Evolutionary conservation across 805 yeast genomes (phyloP), one percentile per base, ranked within the genome.

Genomic region (Suhomyces prunicola): DNA sequence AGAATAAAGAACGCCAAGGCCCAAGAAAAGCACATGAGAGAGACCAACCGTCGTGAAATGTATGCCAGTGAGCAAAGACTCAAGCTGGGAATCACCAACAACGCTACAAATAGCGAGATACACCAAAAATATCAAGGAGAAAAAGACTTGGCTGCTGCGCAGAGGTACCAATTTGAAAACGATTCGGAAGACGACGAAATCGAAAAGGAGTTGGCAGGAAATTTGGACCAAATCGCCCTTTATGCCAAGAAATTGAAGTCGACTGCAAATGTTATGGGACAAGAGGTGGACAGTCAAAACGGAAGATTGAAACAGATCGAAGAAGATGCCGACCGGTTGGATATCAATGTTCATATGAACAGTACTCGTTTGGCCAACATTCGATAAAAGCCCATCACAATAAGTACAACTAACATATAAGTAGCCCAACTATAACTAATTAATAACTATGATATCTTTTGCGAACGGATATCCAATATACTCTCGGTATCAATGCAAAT

Each of bases 161-260:
- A 82, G 53, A 74, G 83, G 58, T 91, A 87, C 70, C 89, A 88
- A 62, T 88, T 90, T 61, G 97, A 90, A 65, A 88, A 87, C 47
- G 97, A 93, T 69, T 84, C 85, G 48, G 97, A 93, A 67, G 98
- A 94, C 69, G 96, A 91, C 62, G 94, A 86, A 60, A 82, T 90
- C 82, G 98, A 93, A 66, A 82, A 86, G 57, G 97, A 92, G 69
- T 83, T 91, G 60, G 92, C 91, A 50, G 73, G 81, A 57, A 94
- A 94, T 63, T 74, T 93, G 68, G 92, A 88, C 61, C 90, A 87
- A 66, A 87, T 94, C 47, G 80, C 82, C 10, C 78, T 78, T 41
- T 81, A 86, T 54, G 82, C 96, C 31, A 78, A 79, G 51, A 83
- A 91, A 55, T 80, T 93, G 70, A 86, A 84, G 66, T 81, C 77